Evolutionary conservation across 257 asterid genomes (phyloP).

Genomic region (Eustoma russellianum): DNA sequence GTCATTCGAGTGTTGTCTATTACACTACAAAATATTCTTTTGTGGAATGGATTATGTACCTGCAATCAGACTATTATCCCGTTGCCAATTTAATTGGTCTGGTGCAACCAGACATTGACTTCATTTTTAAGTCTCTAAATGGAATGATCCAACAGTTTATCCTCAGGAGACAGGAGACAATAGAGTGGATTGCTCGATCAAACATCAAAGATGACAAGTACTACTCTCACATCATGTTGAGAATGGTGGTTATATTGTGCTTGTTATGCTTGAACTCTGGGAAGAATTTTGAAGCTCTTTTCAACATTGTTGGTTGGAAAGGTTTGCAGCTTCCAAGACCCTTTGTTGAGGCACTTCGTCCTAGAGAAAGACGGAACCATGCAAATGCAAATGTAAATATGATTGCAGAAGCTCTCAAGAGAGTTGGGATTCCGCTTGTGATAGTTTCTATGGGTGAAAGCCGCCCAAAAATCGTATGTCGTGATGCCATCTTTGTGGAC

Average conservation of each 20-base stretch:
- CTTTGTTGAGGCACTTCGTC: slow-evolving; percentile 24
- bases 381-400: neutral
- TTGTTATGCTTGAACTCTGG: slow-evolving; percentile 32
- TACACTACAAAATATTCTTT: slow-evolving; percentile 41
- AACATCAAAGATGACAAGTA: slow-evolving; percentile 8
- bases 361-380: neutral
- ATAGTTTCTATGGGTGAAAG: slow-evolving; percentile 18
- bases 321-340: slow-evolving; percentile 20
- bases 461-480: neutral
- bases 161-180: neutral
- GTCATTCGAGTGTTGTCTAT: slow-evolving; percentile 22
- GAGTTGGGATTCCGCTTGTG: slow-evolving; percentile 41
- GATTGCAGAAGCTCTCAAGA: slow-evolving; percentile 34
- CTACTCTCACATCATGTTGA: slow-evolving; percentile 27
- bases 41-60: slow-evolving; percentile 27
- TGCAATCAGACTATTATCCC: slow-evolving; percentile 14
- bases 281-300: slow-evolving; percentile 8
- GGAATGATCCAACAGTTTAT: slow-evolving; percentile 17
- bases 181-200: slow-evolving; percentile 27
- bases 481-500: slow-evolving; percentile 32
- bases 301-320: slow-evolving; percentile 4
- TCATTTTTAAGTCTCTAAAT: slow-evolving; percentile 4
- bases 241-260: slow-evolving; percentile 36
- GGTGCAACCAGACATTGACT: neutral
- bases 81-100: slow-evolving; percentile 4